phyloP scores from a whole-genome alignment of 2,329 filamentous ascomycete species.

The Fusarium piperis region DNA sequence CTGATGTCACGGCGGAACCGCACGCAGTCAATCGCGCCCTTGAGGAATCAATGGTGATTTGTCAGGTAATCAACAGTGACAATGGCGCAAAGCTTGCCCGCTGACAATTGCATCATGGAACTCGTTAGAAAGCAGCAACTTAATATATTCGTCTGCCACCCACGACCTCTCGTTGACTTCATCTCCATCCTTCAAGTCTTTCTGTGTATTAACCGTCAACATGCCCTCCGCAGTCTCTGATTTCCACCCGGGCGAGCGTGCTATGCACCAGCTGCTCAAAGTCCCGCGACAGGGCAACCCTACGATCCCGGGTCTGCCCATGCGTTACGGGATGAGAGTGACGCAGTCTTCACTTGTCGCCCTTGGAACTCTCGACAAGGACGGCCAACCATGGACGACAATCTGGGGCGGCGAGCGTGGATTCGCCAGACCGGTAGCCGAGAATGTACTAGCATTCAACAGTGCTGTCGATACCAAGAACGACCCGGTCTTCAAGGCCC shows the following conservation, averaged over 20 bases:
- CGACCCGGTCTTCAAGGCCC: slow-evolving; percentile 75
- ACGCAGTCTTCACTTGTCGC: slow-evolving; percentile 73
- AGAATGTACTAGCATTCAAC: slow-evolving; percentile 70
- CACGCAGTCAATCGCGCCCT: slow-evolving; percentile 27
- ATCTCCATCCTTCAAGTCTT: not conserved
- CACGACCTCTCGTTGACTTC: not conserved
- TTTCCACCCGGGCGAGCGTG: slow-evolving; percentile 74
- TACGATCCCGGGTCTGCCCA: slow-evolving; percentile 70
- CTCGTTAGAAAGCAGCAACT: not conserved
- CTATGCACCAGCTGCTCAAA: slow-evolving; percentile 70
- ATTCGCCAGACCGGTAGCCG: slow-evolving; percentile 71
- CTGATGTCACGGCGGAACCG: slow-evolving; percentile 3
- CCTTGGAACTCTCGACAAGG: slow-evolving; percentile 74
- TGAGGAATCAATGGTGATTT: slow-evolving; percentile 21
- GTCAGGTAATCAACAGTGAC: slow-evolving; percentile 6
- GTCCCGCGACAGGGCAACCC: slow-evolving; percentile 71
- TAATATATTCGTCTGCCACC: slow-evolving; percentile 1
- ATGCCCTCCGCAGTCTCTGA: slow-evolving; percentile 44
- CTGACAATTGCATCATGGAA: slow-evolving; percentile 13
- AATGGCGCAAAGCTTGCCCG: not conserved
- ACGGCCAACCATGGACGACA: slow-evolving; percentile 77
- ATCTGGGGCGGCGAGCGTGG: slow-evolving; percentile 79
- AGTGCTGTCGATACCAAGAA: slow-evolving; percentile 66
- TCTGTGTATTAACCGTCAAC: not conserved
- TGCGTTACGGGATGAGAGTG: slow-evolving; percentile 69